Conservation (phyloP, 106 monocot species). For the Dactylorhiza incarnata region DNA sequence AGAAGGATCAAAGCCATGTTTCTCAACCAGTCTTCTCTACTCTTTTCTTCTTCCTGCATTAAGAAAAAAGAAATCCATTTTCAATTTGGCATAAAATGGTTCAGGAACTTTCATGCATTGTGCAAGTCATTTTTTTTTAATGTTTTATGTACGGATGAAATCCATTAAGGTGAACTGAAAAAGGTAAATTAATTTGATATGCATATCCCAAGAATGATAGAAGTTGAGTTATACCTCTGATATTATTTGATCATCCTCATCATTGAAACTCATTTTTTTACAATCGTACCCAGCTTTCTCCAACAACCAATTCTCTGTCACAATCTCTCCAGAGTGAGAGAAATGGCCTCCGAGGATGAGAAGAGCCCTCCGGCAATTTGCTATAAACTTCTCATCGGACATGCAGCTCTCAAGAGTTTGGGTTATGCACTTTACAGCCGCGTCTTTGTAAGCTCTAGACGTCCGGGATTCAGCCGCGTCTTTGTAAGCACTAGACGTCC, state of each 20-base stretch:
- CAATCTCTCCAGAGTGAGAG: constrained; percentile 29
- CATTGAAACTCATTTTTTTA: constrained; percentile 11
- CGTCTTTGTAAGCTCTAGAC: constrained; percentile 38
- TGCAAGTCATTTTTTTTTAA: neutral
- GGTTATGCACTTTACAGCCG: constrained; percentile 34
- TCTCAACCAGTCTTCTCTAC: constrained; percentile 32
- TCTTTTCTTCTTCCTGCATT: constrained; percentile 28
- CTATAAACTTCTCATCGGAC: constrained; percentile 16
- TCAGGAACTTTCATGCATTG: neutral
- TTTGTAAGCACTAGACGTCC: constrained; percentile 20
- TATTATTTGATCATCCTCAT: constrained; percentile 15
- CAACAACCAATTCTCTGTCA: constrained; percentile 26
- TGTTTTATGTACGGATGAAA: neutral
- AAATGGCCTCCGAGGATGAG: constrained; percentile 36
- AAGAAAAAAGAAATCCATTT: neutral
- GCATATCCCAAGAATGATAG: neutral
- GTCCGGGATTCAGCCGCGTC: constrained; percentile 14
- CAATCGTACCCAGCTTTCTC: constrained; percentile 34
- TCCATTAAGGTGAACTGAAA: neutral
- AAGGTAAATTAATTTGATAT: neutral
- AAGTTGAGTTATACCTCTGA: constrained; percentile 14
- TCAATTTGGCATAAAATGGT: neutral
- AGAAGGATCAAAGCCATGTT: constrained; percentile 23
- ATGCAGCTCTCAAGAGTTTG: constrained; percentile 28
- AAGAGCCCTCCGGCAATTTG: constrained; percentile 33